A percentile compares a stretch with the other conserved stretches of the same genome.
phyloP scores from a whole-genome alignment of 2,329 filamentous ascomycete genomes.

The Fusarium staphyleae region DNA sequence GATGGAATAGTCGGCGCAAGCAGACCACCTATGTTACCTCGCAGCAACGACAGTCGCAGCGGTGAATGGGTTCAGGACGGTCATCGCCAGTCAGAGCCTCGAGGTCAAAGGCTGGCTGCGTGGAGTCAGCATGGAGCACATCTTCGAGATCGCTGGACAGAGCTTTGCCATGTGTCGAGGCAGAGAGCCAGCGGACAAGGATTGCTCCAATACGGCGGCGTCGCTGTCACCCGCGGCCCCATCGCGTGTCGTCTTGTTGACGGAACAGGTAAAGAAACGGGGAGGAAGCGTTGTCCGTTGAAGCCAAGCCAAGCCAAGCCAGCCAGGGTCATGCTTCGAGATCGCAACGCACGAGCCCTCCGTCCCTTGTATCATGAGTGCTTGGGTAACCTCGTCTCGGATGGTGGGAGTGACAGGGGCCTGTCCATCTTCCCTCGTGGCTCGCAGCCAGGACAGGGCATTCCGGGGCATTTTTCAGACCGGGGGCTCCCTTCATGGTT shows the following conservation, averaged over 20 bases:
- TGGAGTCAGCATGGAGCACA: slow-evolving; percentile 14
- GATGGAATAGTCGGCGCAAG: slow-evolving; percentile 21
- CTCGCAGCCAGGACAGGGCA: slow-evolving; percentile 22
- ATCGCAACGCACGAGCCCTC: slow-evolving; percentile 33
- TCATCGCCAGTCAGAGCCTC: slow-evolving; percentile 4
- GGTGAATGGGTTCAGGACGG: slow-evolving; percentile 26
- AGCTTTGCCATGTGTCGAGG: slow-evolving; percentile 27
- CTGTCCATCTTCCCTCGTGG: slow-evolving; percentile 31
- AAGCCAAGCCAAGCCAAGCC: slow-evolving; percentile 25
- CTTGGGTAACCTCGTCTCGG: slow-evolving; percentile 20
- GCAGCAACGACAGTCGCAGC: slow-evolving; percentile 32
- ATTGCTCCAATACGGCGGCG: slow-evolving; percentile 17
- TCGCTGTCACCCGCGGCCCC: slow-evolving; percentile 23
- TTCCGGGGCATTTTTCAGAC: slow-evolving; percentile 24
- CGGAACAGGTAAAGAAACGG: slow-evolving; percentile 18
- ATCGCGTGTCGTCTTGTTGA: slow-evolving; percentile 29
- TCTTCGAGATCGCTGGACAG: not conserved
- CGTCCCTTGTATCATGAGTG: slow-evolving; percentile 6
- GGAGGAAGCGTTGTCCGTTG: slow-evolving; percentile 28
- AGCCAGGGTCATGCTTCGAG: slow-evolving; percentile 24
- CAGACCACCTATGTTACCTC: slow-evolving; percentile 24
- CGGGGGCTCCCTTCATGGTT: slow-evolving; percentile 22
- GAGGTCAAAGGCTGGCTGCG: slow-evolving; percentile 1
- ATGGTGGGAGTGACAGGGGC: slow-evolving; percentile 5
- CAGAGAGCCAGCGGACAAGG: slow-evolving; percentile 32